Conservation (phyloP, 1,284 basidiomycete species). For the Exsudoporus floridanus region DNA sequence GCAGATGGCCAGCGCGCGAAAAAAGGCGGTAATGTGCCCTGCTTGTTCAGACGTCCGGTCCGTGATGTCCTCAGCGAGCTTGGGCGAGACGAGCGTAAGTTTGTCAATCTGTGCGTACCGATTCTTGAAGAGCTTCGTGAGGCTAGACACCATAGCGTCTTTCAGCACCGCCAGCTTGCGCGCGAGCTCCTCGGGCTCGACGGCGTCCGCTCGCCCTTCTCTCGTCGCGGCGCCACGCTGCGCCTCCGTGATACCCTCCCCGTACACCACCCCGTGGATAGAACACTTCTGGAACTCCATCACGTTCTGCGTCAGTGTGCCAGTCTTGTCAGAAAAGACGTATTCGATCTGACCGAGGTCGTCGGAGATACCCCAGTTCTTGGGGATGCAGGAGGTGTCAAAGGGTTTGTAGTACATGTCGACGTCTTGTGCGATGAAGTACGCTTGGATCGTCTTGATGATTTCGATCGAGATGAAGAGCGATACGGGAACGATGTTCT, state of each 20-base stretch:
- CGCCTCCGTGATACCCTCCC: constrained; percentile 93
- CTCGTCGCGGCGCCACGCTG: constrained; percentile 90
- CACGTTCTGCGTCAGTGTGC: constrained; percentile 94
- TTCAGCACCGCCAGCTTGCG: constrained; percentile 68
- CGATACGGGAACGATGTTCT: constrained; percentile 97
- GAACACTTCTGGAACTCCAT: constrained; percentile 99
- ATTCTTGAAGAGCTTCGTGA: constrained; percentile 85
- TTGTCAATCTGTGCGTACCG: constrained; percentile 81
- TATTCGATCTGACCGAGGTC: constrained; percentile 99
- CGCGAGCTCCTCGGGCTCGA: constrained; percentile 71
- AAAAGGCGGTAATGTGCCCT: constrained; percentile 77
- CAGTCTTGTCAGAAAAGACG: constrained; percentile 98
- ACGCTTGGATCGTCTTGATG: constrained; percentile 97
- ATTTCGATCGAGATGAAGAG: constrained; percentile 98
- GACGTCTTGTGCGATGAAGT: constrained; percentile 94
- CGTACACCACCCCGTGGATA: constrained; percentile 80
- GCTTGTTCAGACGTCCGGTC: constrained; percentile 65
- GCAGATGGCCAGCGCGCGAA: constrained; percentile 88
- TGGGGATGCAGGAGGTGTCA: constrained; percentile 89
- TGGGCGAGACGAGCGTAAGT: constrained; percentile 87
- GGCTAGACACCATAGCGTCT: constrained; percentile 72
- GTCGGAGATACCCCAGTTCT: constrained; percentile 98
- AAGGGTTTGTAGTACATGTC: constrained; percentile 95
- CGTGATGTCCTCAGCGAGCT: constrained; percentile 75
- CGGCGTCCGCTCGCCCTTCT: constrained; percentile 63